Evolutionary conservation across 257 asterid species (phyloP), one percentile per base, ranked within the genome.

Genomic region (Salvia rosmarinus): DNA sequence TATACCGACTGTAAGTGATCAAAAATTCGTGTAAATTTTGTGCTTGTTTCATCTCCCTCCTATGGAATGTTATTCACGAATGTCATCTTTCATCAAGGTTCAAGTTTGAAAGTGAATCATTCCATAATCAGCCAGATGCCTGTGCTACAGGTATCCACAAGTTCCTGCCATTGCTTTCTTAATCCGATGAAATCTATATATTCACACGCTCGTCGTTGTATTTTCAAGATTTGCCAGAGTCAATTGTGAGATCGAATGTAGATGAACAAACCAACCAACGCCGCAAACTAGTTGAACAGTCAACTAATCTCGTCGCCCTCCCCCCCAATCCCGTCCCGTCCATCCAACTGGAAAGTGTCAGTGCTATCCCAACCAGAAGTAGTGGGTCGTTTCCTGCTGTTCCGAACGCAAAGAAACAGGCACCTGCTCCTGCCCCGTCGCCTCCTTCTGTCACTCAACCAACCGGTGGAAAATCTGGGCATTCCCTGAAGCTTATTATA

Each of bases 371-470:
- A 50, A 86, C 84, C 79, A 80, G 91, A 77, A 89, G 97, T 64
- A 95, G 99, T 44, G 98, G 99, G 9, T 90, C 99, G 7, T 91
- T 88, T 78, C 88, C 91, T 12, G 96, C 89, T 17, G 79, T 83
- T 34, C 87, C 94, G 21, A 79, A 42, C 37, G 64, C 30, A 16
- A 82, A 81, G 71, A 78, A 77, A 75, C 67, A 67, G 57, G 71
- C 88, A 42, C 85, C 85, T 34, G 13, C 85, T 39, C 79, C 86
- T 39, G 13, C 66, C 25, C 32, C 79, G 0, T 9, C 83, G 2
- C 70, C 66, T 58, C 69, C 87, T 70, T 68, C 49, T 65, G 75
- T 75, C 71, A 57, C 7, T 57, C 82, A 59, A 58, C 78, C 82
- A 35, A 52, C 78, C 1, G 50, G 46, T 30, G 75, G 54, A 61